Evolutionary conservation across 83 land plant species (phyloP), one percentile per base, ranked within the genome.

Genomic region (Picea abies): DNA sequence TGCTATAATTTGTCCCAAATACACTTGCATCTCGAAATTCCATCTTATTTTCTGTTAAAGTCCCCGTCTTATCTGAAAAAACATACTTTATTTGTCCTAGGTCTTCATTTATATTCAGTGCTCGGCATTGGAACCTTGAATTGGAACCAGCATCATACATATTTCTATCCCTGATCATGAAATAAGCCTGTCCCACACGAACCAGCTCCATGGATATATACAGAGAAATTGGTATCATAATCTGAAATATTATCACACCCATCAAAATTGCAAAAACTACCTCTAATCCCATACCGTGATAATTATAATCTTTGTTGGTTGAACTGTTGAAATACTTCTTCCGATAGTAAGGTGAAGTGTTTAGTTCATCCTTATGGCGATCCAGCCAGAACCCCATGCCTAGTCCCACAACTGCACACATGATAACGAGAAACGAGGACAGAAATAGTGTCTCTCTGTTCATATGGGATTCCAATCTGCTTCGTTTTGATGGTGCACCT

Each of bases 131-230:
- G 63, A 97, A 89, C 81, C 90, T 88, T 22, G 96, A 89, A 25
- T 91, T 82, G 22, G 97, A 91, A 8, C 78, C 86, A 75, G 87
- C 87, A 80, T 97, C 93, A 80, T 85, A 94, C 92, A 97, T 84
- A 14, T 88, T 82, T 32, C 22, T 60, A 86, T 97, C 99, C 26
- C 84, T 82, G 68, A 91, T 87, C 99, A 98, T 96, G 89, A 98
- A 98, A 81, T 89, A 98, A 9, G 99, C 95, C 85, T 98, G 99
- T 32, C 99, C 99, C 32, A 96, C 87, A 22, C 99, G 93, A 25
- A 96, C 99, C 69, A 98, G 85, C 87, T 98, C 99, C 99, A 98
- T 96, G 15, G 99, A 98, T 72, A 98, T 98, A 84, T 98, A 97
- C 79, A 96, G 82, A 62, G 99, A 93, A 76, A 97, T 91, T 22